These are phyloP conservation scores for Trichoderma sp. DNA, from an alignment of 2,329 filamentous ascomycete genomes.

Conservation along the genomic window DNA sequence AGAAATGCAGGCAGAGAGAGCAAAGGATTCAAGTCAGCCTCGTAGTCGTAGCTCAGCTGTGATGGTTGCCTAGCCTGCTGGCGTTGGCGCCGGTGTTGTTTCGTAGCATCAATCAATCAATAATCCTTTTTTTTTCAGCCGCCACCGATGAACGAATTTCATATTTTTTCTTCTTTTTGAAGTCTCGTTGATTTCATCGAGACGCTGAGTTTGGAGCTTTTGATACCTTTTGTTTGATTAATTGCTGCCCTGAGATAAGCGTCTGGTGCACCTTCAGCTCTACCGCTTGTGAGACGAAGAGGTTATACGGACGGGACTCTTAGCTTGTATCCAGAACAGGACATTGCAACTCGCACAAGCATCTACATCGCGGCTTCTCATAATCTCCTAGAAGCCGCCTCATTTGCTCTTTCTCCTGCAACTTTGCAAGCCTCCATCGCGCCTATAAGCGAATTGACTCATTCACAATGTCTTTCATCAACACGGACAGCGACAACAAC, in stretches of 20 bases:
- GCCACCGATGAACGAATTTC: neutral
- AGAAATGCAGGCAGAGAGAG: neutral
- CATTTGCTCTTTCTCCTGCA: neutral
- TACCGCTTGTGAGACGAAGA: neutral
- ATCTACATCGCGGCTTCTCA: neutral
- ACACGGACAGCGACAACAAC: constrained; percentile 18
- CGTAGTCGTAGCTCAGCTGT: neutral
- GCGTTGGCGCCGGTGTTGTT: neutral
- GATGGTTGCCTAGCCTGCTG: constrained; percentile 3
- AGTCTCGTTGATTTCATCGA: neutral
- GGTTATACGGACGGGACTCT: neutral
- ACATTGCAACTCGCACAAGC: neutral
- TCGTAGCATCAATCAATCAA: neutral
- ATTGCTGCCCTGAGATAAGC: neutral
- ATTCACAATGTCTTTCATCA: constrained; percentile 8
- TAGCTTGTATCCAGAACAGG: neutral
- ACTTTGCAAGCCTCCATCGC: neutral
- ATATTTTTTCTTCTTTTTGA: neutral
- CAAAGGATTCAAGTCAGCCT: neutral
- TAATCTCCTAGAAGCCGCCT: neutral
- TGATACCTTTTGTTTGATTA: neutral
- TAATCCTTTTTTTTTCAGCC: neutral
- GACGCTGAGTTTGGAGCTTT: neutral
- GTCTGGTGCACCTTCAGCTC: neutral
- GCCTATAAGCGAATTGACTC: neutral